These are phyloP conservation scores for Linum trigynum DNA, from an alignment of 345 rosid species.

Conservation along the genomic window DNA sequence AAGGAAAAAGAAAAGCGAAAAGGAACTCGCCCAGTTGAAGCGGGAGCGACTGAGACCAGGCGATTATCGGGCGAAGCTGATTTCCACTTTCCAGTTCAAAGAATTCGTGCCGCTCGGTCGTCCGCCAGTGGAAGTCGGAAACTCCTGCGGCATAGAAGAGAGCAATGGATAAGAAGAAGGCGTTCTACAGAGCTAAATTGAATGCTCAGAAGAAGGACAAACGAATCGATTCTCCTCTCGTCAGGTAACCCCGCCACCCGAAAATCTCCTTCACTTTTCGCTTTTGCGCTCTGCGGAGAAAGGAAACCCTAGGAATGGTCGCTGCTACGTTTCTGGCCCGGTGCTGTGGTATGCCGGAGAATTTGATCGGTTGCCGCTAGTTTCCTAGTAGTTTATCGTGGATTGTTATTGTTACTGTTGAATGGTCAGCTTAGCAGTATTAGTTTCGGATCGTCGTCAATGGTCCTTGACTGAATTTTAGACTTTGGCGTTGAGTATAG, in stretches of 20 bases:
- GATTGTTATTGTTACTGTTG: background rate
- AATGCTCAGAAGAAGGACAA: conserved; percentile 74
- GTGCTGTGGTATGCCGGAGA: background rate
- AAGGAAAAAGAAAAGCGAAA: no score
- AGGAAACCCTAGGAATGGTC: background rate
- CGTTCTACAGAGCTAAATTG: conserved; percentile 72
- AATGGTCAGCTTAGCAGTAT: no score
- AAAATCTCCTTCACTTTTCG: background rate
- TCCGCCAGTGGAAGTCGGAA: background rate
- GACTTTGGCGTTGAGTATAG: background rate
- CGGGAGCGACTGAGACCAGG: no score
- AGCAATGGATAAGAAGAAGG: conserved; percentile 61
- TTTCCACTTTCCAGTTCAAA: background rate
- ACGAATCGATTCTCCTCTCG: conserved; percentile 83
- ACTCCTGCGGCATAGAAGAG: background rate
- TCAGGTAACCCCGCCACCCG: conserved; percentile 32
- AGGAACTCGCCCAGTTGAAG: no score
- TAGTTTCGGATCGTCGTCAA: background rate
- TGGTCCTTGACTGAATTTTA: background rate
- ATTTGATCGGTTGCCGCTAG: background rate
- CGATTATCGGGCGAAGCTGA: background rate
- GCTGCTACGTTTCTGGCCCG: background rate
- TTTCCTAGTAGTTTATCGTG: background rate
- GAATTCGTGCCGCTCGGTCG: background rate
- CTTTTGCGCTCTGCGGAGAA: background rate